Evolutionary conservation across 1,139 yeast species (phyloP).

Genomic region (Sporopachydermia cereana): DNA sequence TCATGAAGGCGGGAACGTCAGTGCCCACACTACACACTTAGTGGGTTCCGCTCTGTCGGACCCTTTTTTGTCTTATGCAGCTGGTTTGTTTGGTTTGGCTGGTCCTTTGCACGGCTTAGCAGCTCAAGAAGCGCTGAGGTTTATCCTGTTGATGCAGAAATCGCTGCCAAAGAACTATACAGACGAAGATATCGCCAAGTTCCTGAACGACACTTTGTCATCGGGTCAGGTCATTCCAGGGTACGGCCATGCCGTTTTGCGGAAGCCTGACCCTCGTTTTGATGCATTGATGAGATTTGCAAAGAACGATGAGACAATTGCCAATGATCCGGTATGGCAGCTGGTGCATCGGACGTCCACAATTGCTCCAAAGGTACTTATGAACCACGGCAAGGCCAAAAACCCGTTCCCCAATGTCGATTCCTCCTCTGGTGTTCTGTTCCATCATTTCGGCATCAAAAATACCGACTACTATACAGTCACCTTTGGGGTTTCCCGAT

Average conservation of each 20-base stretch:
- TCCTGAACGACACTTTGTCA: slow-evolving; percentile 30
- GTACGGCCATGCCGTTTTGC: slow-evolving; percentile 34
- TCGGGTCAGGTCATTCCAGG: slow-evolving; percentile 34
- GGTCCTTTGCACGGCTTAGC: slow-evolving; percentile 36
- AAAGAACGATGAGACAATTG: background rate
- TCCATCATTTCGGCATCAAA: slow-evolving; percentile 93
- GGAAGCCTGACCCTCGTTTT: slow-evolving; percentile 34
- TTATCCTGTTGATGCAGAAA: slow-evolving; percentile 26
- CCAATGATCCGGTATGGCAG: slow-evolving; percentile 19
- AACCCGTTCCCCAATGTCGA: slow-evolving; percentile 99
- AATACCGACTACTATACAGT: slow-evolving; percentile 97
- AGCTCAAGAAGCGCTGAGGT: slow-evolving; percentile 33
- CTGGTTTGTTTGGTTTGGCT: slow-evolving; percentile 33
- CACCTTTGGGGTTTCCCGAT: slow-evolving; percentile 95
- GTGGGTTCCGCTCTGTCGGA: slow-evolving; percentile 33
- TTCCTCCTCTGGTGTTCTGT: slow-evolving; percentile 92
- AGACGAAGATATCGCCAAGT: slow-evolving; percentile 22
- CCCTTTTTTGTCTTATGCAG: slow-evolving; percentile 29
- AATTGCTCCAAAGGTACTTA: slow-evolving; percentile 90
- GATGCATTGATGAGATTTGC: slow-evolving; percentile 27
- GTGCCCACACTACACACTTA: slow-evolving; percentile 33
- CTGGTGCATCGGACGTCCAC: slow-evolving; percentile 84
- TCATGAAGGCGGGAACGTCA: slow-evolving; percentile 37
- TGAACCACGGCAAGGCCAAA: slow-evolving; percentile 96
- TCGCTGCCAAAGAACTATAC: slow-evolving; percentile 16